Percentiles rank a stretch among this genome's conserved stretches.
phyloP scores from a whole-genome alignment of 2,329 filamentous ascomycete genomes.

The Botryotinia calthae region DNA sequence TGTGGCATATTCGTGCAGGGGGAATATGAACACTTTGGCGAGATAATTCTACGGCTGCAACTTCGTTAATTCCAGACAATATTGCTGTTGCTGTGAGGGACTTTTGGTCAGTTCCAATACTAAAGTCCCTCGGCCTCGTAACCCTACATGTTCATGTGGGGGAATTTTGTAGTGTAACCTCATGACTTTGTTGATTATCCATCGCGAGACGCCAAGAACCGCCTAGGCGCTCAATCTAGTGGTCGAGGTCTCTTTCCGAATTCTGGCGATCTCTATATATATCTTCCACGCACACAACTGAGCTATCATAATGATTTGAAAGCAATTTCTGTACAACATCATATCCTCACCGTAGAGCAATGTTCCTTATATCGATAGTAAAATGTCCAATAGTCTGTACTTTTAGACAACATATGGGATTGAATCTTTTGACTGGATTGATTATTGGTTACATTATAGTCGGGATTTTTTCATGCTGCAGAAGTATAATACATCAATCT shows the following conservation, averaged over 20 bases:
- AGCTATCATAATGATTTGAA: neutral
- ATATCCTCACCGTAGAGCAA: neutral
- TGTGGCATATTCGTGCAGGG: neutral
- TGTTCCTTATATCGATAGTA: neutral
- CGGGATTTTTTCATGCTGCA: neutral
- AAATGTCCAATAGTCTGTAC: neutral
- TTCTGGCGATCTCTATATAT: too few species aligned
- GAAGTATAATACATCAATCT: neutral
- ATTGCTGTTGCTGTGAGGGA: neutral
- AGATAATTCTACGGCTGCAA: neutral
- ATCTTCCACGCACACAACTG: neutral
- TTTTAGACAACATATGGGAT: neutral
- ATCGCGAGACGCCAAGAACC: too few species aligned
- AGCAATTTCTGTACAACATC: neutral
- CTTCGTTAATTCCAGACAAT: neutral
- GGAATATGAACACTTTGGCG: neutral
- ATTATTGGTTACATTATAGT: neutral
- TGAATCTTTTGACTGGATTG: neutral
- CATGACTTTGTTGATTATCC: neutral
- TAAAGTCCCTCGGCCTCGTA: neutral
- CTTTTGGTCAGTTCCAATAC: neutral
- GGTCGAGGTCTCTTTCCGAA: too few species aligned
- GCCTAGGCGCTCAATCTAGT: neutral
- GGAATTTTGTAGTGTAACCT: neutral
- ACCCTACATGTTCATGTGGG: neutral